A percentile compares a stretch with the other conserved stretches of the same genome.
Conservation (phyloP, 1,139 yeast genomes). For the Debaryomycetaceae sp. region DNA sequence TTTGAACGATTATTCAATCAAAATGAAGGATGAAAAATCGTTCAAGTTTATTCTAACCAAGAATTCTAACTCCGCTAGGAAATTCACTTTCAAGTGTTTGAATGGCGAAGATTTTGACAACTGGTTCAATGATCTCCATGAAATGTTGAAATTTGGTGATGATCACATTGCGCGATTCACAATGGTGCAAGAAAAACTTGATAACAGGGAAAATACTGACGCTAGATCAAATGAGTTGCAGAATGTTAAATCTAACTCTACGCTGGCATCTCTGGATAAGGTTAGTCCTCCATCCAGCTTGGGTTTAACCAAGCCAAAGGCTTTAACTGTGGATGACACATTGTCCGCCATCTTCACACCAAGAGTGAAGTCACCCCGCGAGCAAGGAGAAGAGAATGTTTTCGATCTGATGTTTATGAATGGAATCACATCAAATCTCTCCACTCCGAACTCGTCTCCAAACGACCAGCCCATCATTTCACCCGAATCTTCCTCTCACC, state of each 20-base stretch:
- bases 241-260: not conserved
- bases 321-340: not conserved
- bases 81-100: constrained; percentile 39
- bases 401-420: constrained; percentile 32
- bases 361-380: constrained; percentile 31
- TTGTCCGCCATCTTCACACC: constrained; percentile 39
- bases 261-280: not conserved
- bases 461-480: constrained; percentile 10
- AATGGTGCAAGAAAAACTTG: constrained; percentile 29
- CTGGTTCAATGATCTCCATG: constrained; percentile 41
- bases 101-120: constrained; percentile 25
- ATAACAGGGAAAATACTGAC: constrained; percentile 12
- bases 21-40: constrained; percentile 30
- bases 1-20: constrained; percentile 36
- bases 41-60: constrained; percentile 36
- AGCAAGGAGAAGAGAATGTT: constrained; percentile 17
- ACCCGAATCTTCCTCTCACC: constrained; percentile 8
- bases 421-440: constrained; percentile 9
- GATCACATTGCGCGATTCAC: constrained; percentile 34
- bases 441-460: constrained; percentile 15
- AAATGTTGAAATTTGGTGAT: constrained; percentile 35
- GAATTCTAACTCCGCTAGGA: constrained; percentile 26
- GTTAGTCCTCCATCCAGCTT: constrained; percentile 6
- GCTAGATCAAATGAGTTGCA: not conserved
- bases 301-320: constrained; percentile 1